Percentiles rank a stretch among this genome's conserved stretches.
Evolutionary conservation across 352 stramenopile genomes (phyloP).

Genomic region (Phytophthora cryptogea): DNA sequence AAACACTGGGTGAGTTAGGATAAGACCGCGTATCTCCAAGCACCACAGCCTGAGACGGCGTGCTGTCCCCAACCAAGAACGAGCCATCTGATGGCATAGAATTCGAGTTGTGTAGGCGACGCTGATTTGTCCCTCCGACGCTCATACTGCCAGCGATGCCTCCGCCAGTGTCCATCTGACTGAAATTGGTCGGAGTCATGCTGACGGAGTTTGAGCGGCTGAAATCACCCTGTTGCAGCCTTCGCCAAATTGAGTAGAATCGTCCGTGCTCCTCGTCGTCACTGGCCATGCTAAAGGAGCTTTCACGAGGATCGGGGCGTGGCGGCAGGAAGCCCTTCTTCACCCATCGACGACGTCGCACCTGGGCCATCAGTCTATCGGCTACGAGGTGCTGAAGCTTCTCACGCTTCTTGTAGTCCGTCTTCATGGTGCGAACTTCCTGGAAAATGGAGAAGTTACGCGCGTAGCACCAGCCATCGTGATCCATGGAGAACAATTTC

Average conservation of each 20-base stretch:
- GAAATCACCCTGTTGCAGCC: constrained; percentile 66
- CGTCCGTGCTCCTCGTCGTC: constrained; percentile 73
- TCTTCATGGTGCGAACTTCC: constrained; percentile 78
- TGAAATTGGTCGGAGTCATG: constrained; percentile 45
- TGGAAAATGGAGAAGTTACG: constrained; percentile 90
- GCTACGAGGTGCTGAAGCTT: constrained; percentile 88
- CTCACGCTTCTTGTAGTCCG: constrained; percentile 78
- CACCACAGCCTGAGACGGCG: constrained; percentile 42
- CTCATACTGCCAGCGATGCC: constrained; percentile 30
- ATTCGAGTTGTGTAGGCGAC: constrained; percentile 30
- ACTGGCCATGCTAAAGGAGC: constrained; percentile 58
- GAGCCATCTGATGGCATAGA: constrained; percentile 44
- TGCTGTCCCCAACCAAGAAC: constrained; percentile 41
- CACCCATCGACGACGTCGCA: constrained; percentile 79
- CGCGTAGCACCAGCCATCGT: constrained; percentile 87
- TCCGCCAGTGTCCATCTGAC: constrained; percentile 35
- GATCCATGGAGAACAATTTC: constrained; percentile 86
- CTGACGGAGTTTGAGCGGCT: constrained; percentile 75
- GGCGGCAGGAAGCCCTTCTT: constrained; percentile 58
- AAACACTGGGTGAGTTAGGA: constrained; percentile 64
- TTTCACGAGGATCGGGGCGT: constrained; percentile 44
- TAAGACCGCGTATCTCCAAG: constrained; percentile 54
- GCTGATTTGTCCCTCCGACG: constrained; percentile 25
- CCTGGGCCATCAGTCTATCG: constrained; percentile 82
- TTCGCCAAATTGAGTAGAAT: constrained; percentile 72